Evolutionary conservation across 331 rosid genomes (phyloP), one percentile per base, ranked within the genome.

Genomic region (Spiraea crenata): DNA sequence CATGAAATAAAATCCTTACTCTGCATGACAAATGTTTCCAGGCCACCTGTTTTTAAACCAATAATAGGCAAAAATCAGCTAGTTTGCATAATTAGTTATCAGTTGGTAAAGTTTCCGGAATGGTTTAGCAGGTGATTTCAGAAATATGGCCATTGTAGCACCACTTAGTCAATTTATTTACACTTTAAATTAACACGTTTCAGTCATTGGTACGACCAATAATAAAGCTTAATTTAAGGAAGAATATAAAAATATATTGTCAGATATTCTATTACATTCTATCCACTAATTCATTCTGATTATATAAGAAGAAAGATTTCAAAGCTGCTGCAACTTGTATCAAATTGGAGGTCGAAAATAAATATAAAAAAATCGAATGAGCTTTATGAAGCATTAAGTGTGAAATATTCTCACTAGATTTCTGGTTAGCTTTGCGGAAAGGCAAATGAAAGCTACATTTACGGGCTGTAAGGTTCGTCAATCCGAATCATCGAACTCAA

Each of bases 401-500:
- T 65, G 82, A 79, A 81, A 86, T 88, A 85, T 86, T 88, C 92
- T 77, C 31, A 25, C 31, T 63, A 16, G 3, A 4, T 37, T 5
- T 59, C 4, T 59, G 41, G 78, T 57, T 40, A 57, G 76, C 90
- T 78, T 83, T 88, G 80, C 72, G 75, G 83, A 88, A 91, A 90
- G 66, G 97, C 64, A 61, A 58, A 63, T 71, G 88, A 86, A 64
- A 79, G 88, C 42, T 67, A 80, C 85, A 70, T 82, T 81, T 83
- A 82, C 78, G 89, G 92, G 87, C 83, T 45, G 78, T 77, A 86
- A 82, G 76, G 73, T 69, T 83, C 76, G 83, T 62, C 73, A 69
- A 73, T 64, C 56, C 74, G 82, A 82, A 85, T 85, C 86, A 42
- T 65, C 39, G 67, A 71, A 71, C 59, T 42, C 60, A 35, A 66